phyloP scores from a whole-genome alignment of 2,329 filamentous ascomycete genomes.

The Botrytis squamosa region DNA sequence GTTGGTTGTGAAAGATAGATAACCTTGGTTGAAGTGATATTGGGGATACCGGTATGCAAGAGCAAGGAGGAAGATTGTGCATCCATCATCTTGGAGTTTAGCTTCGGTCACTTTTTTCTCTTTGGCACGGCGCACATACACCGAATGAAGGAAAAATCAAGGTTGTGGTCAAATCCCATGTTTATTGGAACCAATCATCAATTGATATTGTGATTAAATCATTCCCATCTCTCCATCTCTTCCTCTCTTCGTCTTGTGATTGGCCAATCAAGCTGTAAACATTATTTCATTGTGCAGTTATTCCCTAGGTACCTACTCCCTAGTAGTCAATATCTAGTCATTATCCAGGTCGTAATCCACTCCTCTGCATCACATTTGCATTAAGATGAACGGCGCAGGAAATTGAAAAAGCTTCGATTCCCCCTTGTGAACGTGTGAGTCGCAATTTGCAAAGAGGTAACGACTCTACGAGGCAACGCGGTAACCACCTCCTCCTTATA shows the following conservation, averaged over 20 bases:
- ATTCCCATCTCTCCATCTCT: not conserved
- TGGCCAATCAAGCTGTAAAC: not conserved
- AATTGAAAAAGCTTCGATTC: conserved; percentile 3
- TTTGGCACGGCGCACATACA: not conserved
- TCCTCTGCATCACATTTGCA: conserved; percentile 1
- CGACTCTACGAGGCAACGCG: no score
- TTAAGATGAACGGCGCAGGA: conserved; percentile 8
- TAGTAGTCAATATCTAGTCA: not conserved
- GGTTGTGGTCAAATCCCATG: not conserved
- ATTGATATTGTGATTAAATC: not conserved
- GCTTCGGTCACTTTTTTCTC: not conserved
- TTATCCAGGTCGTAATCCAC: not conserved
- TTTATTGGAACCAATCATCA: not conserved
- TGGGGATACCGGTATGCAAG: not conserved
- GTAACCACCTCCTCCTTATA: no score
- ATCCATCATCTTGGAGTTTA: not conserved
- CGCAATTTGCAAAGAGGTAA: no score
- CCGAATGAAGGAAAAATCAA: not conserved
- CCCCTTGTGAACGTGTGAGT: not conserved
- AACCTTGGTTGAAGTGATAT: not conserved
- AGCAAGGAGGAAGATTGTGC: not conserved
- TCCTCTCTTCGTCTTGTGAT: not conserved
- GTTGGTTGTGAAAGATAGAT: not conserved
- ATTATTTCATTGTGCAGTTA: conserved; percentile 1
- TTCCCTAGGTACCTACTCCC: not conserved